Evolutionary conservation across 2,329 filamentous ascomycete genomes (phyloP), one percentile per base, ranked within the genome.

Genomic region (Neofusicoccum umdonicola): DNA sequence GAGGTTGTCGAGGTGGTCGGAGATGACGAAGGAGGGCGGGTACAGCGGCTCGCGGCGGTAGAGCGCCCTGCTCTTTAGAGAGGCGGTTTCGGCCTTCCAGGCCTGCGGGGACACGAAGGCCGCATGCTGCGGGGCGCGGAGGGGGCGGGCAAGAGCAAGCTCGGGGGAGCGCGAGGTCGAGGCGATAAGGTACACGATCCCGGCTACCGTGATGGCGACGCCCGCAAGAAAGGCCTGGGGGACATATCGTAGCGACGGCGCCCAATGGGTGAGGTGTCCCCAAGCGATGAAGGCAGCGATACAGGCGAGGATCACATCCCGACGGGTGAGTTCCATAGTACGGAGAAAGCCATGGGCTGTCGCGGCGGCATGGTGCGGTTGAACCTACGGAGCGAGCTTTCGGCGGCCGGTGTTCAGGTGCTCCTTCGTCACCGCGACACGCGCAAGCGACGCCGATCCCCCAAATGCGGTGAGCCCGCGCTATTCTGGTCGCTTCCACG

Each of bases 171-270:
- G 84, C 27, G 88, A 88, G 45, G 87, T 90, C 58, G 89, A 82
- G 56, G 88, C 72, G 41, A 90, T 76, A 37, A 91, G 75, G 62
- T 85, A 85, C 65, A 87, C 75, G 65, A 90, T 72, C 64, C 82
- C 81, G 50, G 85, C 76, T 57, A 85, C 69, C 54, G 88, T 80
- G 27, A 81, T 72, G 67, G 89, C 70, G 68, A 84, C 80, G 69
- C 95, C 94, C 69, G 85, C 79, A 69, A 90, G 81, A 76, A 98
- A 92, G 71, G 93, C 92, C 78, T 96, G 91, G 71, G 90, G 91
- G 47, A 91, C 84, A 85, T 91, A 96, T 76, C 92, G 92, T 69
- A 98, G 82, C 66, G 88, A 81, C 35, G 94, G 93, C 71, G 93
- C 83, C 88, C 90, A 96, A 80, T 90, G 88, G 70, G 92, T 89